Conservation (phyloP, 768 basidiomycete species). For the Exsudoporus frostii region DNA sequence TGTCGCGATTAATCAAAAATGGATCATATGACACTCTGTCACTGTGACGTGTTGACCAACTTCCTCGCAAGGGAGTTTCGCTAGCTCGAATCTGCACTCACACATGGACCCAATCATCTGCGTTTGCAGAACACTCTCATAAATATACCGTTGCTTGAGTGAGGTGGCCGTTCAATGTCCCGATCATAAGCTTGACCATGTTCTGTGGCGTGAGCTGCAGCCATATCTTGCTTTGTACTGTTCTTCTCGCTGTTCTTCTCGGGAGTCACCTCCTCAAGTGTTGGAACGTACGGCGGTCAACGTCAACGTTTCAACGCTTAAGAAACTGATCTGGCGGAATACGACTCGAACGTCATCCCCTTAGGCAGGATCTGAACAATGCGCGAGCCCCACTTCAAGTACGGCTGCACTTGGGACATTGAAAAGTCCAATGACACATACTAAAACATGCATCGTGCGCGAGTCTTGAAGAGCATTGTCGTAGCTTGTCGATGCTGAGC, state of each 20-base stretch:
- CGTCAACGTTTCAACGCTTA: neutral
- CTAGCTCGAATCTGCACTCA: neutral
- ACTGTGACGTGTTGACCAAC: neutral
- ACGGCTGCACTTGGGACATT: neutral
- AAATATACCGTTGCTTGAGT: neutral
- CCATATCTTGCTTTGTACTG: neutral
- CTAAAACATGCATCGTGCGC: neutral
- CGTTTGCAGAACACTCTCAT: neutral
- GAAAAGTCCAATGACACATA: neutral
- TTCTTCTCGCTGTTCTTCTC: neutral
- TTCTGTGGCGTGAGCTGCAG: neutral
- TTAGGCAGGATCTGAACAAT: neutral
- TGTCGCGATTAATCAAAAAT: neutral
- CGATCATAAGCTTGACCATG: neutral
- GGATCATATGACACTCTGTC: neutral
- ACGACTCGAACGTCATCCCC: neutral
- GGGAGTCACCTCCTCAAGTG: neutral
- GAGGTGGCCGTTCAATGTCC: neutral
- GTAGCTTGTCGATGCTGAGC: neutral
- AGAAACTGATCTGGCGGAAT: no score
- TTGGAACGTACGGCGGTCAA: neutral
- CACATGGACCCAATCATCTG: slow-evolving; percentile 7
- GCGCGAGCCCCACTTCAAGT: neutral
- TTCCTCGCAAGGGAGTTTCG: neutral
- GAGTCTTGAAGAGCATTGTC: neutral